Base-by-base conservation (phyloP, 352 stramenopile genomes). In the Plasmopara muralis region DNA sequence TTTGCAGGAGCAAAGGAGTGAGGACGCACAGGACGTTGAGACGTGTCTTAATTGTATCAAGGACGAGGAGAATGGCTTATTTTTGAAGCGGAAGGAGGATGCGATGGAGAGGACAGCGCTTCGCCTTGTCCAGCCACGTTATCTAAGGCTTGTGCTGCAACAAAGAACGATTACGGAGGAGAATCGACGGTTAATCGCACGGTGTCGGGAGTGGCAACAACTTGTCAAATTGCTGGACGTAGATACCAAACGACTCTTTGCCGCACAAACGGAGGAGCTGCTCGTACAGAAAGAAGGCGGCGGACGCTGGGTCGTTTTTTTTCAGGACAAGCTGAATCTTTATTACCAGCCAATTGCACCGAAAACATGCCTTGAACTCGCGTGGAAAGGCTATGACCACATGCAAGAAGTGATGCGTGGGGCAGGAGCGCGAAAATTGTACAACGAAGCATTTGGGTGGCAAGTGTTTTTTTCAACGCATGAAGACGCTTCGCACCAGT, bases 371-470 rank as follows among this genome's bases (percentile, higher is more conserved):
- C 50, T 59, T 13, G 57, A 66, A 53, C 49, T 70, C 30, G 57
- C 47, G 4, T 66, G 64, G 35, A 45, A 6, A 6, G 46, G 29
- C 0, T 70, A 70, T 33, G 53, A 67, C 28, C 41, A 45, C 0
- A 58, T 70, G 58, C 53, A 64, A 35, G 50, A 70, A 33, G 16
- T 70, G 16, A 15, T 60, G 7, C 30, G 44, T 29, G 62, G 58
- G 29, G 45, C 47, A 0, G 62, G 57, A 9, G 58, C 62, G 6
- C 54, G 57, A 31, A 53, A 47, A 33, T 18, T 67, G 16, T 56
- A 66, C 37, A 62, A 67, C 10, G 58, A 70, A 62, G 58, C 52
- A 7, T 70, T 70, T 15, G 62, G 62, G 2, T 70, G 62, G 62
- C 63, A 67, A 45, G 58, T 70, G 3, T 54, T 49, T 30, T 70